These are phyloP conservation scores for Penicillium simplicissimum DNA, from an alignment of 495 filamentous ascomycete genomes.

Conservation along the genomic window DNA sequence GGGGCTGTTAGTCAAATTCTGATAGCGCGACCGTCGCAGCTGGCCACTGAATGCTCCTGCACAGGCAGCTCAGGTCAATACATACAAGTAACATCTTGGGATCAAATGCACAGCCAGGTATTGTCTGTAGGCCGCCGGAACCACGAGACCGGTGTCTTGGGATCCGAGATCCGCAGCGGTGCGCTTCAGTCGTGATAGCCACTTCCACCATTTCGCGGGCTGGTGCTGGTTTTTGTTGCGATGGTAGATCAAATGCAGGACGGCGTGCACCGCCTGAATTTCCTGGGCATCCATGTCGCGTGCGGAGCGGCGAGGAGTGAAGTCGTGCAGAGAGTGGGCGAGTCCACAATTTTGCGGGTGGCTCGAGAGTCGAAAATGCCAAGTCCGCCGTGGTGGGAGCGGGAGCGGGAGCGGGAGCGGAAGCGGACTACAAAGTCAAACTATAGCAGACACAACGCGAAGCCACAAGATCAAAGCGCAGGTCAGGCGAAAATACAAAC, in stretches of 20 bases:
- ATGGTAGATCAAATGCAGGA: constrained; percentile 66
- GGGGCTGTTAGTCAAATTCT: constrained; percentile 9
- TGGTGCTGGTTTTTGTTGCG: constrained; percentile 84
- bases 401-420: background rate
- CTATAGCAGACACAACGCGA: background rate
- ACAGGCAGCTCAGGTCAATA: constrained; percentile 1
- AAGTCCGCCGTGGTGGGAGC: background rate
- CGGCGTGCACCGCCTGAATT: constrained; percentile 33
- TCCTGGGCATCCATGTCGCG: constrained; percentile 34
- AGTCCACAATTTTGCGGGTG: background rate
- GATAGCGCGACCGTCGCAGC: background rate
- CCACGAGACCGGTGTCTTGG: constrained; percentile 15
- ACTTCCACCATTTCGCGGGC: constrained; percentile 70
- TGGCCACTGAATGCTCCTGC: background rate
- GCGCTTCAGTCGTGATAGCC: constrained; percentile 65
- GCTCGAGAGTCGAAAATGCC: background rate
- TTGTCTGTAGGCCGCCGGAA: constrained; percentile 15
- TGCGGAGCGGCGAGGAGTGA: background rate
- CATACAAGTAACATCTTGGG: constrained; percentile 50
- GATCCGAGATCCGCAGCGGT: constrained; percentile 53
- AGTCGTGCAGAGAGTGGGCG: background rate
- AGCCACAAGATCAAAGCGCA: background rate
- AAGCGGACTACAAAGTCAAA: background rate
- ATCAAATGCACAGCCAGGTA: constrained; percentile 38
- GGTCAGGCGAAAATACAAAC: background rate